Conservation (phyloP, 2,329 filamentous ascomycete species). For the Dothideomycetes sp. region DNA sequence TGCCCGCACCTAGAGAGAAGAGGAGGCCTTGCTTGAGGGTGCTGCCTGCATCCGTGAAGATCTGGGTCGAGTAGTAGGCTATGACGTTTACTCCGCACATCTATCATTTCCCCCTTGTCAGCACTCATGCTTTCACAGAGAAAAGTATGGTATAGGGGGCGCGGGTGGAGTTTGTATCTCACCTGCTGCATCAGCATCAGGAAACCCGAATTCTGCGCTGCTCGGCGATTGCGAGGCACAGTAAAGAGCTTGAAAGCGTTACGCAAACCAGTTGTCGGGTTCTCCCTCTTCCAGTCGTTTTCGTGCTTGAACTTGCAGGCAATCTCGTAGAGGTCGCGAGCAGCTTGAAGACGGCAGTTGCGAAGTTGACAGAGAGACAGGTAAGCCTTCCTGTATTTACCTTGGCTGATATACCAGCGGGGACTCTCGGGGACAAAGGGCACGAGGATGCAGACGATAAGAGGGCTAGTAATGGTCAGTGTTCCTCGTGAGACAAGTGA, state of each 20-base stretch:
- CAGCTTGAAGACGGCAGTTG: constrained; percentile 25
- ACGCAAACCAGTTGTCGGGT: constrained; percentile 1
- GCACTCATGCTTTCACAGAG: too few relatives aligned
- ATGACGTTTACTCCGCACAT: constrained; percentile 17
- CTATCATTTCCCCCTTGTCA: not conserved
- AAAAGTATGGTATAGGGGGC: too few relatives aligned
- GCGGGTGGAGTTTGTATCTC: not conserved
- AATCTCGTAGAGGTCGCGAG: constrained; percentile 29
- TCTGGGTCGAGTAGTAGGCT: constrained; percentile 20
- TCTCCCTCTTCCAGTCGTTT: constrained; percentile 5
- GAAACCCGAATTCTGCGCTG: constrained; percentile 18
- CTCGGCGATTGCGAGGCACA: constrained; percentile 19
- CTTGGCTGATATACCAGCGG: constrained; percentile 28
- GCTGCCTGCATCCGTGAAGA: constrained; percentile 18
- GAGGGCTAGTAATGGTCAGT: not conserved
- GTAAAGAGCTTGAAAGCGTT: constrained; percentile 16
- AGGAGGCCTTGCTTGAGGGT: constrained; percentile 15
- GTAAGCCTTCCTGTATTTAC: constrained; percentile 24
- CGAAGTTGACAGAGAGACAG: constrained; percentile 22
- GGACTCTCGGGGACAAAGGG: constrained; percentile 6
- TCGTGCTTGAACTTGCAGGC: constrained; percentile 4
- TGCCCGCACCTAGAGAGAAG: constrained; percentile 19
- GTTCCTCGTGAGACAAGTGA: too few relatives aligned
- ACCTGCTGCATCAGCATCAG: not conserved
- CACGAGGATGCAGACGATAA: not conserved